Evolutionary conservation across 169 alveolate genomes (phyloP).

Genomic region (Eimeria falciformis): DNA sequence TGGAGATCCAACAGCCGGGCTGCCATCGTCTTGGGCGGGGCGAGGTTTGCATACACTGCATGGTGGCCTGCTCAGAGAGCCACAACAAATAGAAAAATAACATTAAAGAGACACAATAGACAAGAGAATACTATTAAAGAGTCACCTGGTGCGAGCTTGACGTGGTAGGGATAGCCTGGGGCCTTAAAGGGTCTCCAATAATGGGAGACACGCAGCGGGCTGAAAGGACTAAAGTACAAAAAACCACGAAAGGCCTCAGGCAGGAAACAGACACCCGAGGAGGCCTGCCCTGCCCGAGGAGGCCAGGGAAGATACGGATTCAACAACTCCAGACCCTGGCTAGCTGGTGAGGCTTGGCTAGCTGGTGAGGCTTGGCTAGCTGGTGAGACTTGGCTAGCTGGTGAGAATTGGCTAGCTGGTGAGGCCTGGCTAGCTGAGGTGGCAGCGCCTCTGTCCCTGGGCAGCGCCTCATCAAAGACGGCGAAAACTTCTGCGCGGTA

Average conservation of each 20-base stretch:
- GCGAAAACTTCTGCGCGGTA: slow-evolving; percentile 6
- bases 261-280: not conserved
- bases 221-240: not conserved
- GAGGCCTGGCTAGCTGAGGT: not conserved
- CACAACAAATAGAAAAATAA: too few relatives aligned
- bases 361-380: not conserved
- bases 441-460: not conserved
- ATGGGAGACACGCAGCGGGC: not conserved
- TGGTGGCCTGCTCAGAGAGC: not conserved
- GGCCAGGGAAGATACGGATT: not conserved
- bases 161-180: not conserved
- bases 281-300: not conserved
- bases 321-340: not conserved
- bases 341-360: not conserved
- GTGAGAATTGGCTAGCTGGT: too few relatives aligned
- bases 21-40: not conserved
- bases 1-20: not conserved
- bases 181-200: not conserved
- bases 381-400: too few relatives aligned
- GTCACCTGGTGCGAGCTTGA: too few relatives aligned
- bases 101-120: too few relatives aligned
- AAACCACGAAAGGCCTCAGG: not conserved
- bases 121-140: too few relatives aligned
- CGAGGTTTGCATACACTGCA: slow-evolving; percentile 1
- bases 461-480: not conserved